Evolutionary conservation across 441 rosid genomes (phyloP).

Genomic region (Raphanus hybrid): DNA sequence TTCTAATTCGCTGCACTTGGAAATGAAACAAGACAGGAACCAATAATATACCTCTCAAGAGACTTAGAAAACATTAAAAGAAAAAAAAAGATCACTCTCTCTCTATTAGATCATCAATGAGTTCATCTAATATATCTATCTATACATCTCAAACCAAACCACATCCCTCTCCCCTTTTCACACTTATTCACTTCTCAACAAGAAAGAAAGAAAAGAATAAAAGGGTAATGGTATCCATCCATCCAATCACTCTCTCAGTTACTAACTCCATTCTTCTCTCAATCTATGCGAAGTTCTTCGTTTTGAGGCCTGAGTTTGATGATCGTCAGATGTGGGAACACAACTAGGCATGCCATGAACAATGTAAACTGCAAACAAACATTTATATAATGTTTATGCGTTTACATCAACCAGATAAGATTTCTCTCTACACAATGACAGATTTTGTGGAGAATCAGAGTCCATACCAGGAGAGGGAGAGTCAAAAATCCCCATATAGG

Average conservation of each 20-base stretch:
- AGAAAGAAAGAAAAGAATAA: background rate
- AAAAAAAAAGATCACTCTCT: background rate
- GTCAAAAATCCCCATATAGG: slow-evolving; percentile 97
- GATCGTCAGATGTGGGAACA: slow-evolving; percentile 77
- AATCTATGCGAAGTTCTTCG: slow-evolving; percentile 80
- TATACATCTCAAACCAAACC: background rate
- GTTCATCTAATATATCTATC: slow-evolving; percentile 4
- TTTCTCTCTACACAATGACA: background rate
- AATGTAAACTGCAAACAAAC: slow-evolving; percentile 73
- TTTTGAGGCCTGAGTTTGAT: slow-evolving; percentile 72
- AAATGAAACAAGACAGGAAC: slow-evolving; percentile 1
- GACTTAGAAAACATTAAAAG: background rate
- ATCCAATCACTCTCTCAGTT: slow-evolving; percentile 32
- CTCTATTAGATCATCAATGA: slow-evolving; percentile 6
- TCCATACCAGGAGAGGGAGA: slow-evolving; percentile 87
- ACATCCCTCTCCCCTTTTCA: background rate
- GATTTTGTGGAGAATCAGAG: background rate
- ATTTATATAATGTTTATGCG: background rate
- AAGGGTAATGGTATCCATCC: background rate
- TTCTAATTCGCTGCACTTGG: background rate
- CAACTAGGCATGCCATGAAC: slow-evolving; percentile 92
- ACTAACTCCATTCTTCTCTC: slow-evolving; percentile 41
- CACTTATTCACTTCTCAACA: background rate
- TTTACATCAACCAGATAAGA: background rate
- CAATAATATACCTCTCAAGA: slow-evolving; percentile 5